These are phyloP conservation scores for Cladorrhinum samala DNA, from an alignment of 495 filamentous ascomycete species.

Conservation along the genomic window DNA sequence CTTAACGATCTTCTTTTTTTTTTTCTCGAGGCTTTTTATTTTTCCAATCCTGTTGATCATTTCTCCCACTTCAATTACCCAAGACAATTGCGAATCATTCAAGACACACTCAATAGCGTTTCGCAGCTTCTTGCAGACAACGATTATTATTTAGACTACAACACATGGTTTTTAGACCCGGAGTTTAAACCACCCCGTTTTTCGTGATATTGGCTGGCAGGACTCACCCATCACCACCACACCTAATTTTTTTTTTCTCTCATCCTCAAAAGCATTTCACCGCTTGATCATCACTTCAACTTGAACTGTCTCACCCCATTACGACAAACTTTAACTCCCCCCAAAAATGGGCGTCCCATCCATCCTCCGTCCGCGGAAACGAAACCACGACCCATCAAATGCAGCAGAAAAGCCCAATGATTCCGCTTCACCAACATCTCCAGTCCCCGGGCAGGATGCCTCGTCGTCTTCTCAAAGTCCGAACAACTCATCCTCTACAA, in stretches of 20 bases:
- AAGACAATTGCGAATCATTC: too few relatives aligned
- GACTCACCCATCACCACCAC: not conserved
- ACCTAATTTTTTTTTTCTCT: too few relatives aligned
- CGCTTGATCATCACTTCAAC: too few relatives aligned
- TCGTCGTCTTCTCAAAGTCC: not conserved
- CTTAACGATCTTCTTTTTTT: not conserved
- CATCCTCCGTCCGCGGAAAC: slow-evolving; percentile 12
- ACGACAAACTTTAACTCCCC: too few relatives aligned
- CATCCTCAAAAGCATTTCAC: too few relatives aligned
- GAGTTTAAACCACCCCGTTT: not conserved
- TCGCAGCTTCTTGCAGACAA: not conserved
- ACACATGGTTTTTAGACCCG: not conserved
- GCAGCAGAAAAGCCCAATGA: not conserved
- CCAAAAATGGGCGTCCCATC: slow-evolving; percentile 17
- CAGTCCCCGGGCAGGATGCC: too few relatives aligned
- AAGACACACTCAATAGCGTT: not conserved
- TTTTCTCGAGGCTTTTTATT: too few relatives aligned
- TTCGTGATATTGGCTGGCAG: not conserved
- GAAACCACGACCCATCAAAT: not conserved
- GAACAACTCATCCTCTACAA: not conserved
- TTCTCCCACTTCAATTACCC: too few relatives aligned
- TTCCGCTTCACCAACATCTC: not conserved
- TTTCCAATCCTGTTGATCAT: too few relatives aligned
- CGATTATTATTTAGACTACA: too few relatives aligned
- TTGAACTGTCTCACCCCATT: not conserved